Evolutionary conservation across 2,329 filamentous ascomycete species (phyloP), one percentile per base, ranked within the genome.

Genomic region (Aspergillus sp.): DNA sequence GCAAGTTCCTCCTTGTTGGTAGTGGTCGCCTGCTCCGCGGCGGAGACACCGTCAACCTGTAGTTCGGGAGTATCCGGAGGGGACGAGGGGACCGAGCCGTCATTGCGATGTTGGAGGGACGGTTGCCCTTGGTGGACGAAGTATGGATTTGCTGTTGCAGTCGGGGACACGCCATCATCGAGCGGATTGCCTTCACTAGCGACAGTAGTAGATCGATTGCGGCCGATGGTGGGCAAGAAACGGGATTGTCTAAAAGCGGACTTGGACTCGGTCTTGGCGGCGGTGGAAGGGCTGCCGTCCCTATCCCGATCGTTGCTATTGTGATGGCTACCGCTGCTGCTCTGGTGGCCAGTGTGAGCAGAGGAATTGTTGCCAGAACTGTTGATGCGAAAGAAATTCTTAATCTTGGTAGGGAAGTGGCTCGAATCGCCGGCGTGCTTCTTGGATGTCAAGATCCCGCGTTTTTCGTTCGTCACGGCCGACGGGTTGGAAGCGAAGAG

Each of bases 111-210:
- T 62, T 91, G 85, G 58, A 97, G 75, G 52, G 88, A 88, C 4
- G 93, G 93, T 57, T 90, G 90, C 45, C 93, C 93, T 70, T 98
- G 93, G 65, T 97, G 93, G 54, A 84, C 87, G 68, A 97, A 98
- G 71, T 98, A 98, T 12, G 93, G 93, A 66, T 98, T 98, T 52
- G 90, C 91, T 62, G 91, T 83, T 40, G 90, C 91, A 5, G 90
- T 97, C 27, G 93, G 93, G 61, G 90, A 95, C 60, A 95, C 77
- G 49, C 81, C 76, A 67, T 96, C 90, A 56, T 96, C 91, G 52
- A 96, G 78, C 46, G 85, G 81, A 63, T 96, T 90, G 56, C 90
- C 90, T 70, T 96, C 91, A 69, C 90, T 95, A 54, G 88, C 88
- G 44, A 94, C 88, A 27, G 91, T 97, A 47, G 87, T 85, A 31